A percentile compares a stretch with the other conserved stretches of the same genome.
Evolutionary conservation across 2,329 filamentous ascomycete genomes (phyloP).

Genomic region (Alternaria sp.): DNA sequence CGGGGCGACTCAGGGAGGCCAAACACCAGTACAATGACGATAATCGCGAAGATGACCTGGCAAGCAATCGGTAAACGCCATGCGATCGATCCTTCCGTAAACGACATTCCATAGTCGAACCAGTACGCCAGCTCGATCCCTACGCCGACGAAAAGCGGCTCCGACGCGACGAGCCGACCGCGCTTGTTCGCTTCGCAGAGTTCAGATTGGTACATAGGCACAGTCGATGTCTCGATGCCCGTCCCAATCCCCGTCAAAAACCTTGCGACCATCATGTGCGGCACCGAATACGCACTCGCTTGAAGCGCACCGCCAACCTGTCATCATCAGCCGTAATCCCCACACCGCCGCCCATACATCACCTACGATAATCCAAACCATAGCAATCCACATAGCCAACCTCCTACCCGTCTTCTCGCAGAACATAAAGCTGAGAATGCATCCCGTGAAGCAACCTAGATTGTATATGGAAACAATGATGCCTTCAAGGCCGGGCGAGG

Average conservation of each 20-base stretch:
- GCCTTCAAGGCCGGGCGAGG: constrained; percentile 47
- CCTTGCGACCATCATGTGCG: constrained; percentile 59
- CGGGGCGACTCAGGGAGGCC: constrained; percentile 35
- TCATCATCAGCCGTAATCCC: too few relatives aligned
- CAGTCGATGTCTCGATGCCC: constrained; percentile 61
- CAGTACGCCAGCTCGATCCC: constrained; percentile 56
- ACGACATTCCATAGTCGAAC: constrained; percentile 47
- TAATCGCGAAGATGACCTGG: constrained; percentile 52
- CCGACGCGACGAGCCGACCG: constrained; percentile 65
- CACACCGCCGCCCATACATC: too few relatives aligned
- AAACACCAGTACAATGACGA: constrained; percentile 53
- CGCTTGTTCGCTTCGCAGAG: constrained; percentile 61
- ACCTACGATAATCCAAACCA: constrained; percentile 42
- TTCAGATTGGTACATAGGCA: constrained; percentile 61
- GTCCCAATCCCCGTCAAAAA: constrained; percentile 61
- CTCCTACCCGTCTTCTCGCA: constrained; percentile 47
- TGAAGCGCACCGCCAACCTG: constrained; percentile 48
- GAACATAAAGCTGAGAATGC: constrained; percentile 46
- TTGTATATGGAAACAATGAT: constrained; percentile 54
- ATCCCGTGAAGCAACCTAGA: constrained; percentile 48
- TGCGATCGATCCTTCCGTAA: constrained; percentile 50
- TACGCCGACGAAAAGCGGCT: constrained; percentile 57
- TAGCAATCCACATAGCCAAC: constrained; percentile 51
- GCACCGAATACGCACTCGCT: constrained; percentile 38
- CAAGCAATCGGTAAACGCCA: constrained; percentile 57